Evolutionary conservation across 345 rosid genomes (phyloP).

Genomic region (Eutrema yunnanense): DNA sequence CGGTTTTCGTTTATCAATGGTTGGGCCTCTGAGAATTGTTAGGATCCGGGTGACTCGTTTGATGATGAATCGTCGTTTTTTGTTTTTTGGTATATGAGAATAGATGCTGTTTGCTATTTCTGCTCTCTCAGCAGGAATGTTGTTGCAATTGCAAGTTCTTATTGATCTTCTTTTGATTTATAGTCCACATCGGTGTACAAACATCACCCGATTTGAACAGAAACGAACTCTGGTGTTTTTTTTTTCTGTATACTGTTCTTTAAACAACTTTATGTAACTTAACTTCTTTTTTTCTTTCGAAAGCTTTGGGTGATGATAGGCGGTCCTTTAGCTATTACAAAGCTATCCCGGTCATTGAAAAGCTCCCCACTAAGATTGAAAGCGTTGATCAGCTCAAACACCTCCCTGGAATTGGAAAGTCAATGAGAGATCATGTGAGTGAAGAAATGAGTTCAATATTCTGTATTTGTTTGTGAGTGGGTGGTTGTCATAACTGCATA

Average conservation of each 20-base stretch:
- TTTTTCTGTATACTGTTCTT: background rate
- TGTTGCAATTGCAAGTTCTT: background rate
- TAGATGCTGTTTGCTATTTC: background rate
- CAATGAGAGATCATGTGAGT: too few relatives aligned
- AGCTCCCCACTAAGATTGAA: too few relatives aligned
- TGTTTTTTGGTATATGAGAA: background rate
- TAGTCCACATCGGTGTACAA: constrained; percentile 47
- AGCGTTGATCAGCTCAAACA: too few relatives aligned
- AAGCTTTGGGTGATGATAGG: constrained; percentile 93
- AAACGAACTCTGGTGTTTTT: constrained; percentile 19
- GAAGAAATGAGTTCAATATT: background rate
- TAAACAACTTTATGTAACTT: constrained; percentile 1
- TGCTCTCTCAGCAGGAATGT: background rate
- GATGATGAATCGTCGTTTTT: background rate
- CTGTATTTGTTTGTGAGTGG: too few relatives aligned
- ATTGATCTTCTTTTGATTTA: constrained; percentile 6
- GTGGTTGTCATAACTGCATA: too few relatives aligned
- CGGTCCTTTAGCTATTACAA: constrained; percentile 94
- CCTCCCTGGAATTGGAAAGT: too few relatives aligned
- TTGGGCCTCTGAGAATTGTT: too few relatives aligned
- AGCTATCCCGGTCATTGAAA: constrained; percentile 73
- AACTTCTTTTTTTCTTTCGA: constrained; percentile 14
- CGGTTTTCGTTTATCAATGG: too few relatives aligned
- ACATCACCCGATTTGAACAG: constrained; percentile 88
- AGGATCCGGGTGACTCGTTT: background rate